Evolutionary conservation across 176 grass and related monocot genomes (phyloP).

Genomic region (Oryza meridionalis): DNA sequence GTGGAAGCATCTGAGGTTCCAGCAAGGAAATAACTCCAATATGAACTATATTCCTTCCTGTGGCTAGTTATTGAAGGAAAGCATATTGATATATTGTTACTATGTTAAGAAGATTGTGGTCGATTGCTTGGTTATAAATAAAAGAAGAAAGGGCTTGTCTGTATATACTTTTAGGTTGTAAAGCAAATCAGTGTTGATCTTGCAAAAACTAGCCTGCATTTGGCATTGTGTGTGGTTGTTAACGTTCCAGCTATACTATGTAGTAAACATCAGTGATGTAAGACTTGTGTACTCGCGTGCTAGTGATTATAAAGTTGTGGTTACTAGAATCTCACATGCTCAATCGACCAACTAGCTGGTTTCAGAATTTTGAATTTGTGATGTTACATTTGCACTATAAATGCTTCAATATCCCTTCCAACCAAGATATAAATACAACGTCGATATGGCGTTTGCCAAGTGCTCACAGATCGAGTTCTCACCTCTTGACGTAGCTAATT

Average conservation of each 20-base stretch:
- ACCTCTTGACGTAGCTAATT: background rate
- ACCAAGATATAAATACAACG: background rate
- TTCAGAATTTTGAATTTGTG: background rate
- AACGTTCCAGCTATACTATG: background rate
- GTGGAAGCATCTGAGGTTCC: slow-evolving; percentile 32
- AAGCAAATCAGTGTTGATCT: slow-evolving; percentile 6
- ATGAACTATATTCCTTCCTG: slow-evolving; percentile 27
- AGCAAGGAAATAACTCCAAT: background rate
- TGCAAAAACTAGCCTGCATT: slow-evolving; percentile 21
- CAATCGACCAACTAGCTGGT: background rate
- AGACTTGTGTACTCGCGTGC: slow-evolving; percentile 31
- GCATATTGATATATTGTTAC: slow-evolving; percentile 4
- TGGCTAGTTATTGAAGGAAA: slow-evolving; percentile 36
- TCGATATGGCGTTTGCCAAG: background rate
- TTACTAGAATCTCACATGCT: background rate
- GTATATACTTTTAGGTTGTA: slow-evolving; percentile 9
- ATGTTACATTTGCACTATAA: background rate
- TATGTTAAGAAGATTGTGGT: slow-evolving; percentile 24
- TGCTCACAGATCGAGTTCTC: background rate
- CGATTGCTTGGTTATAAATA: slow-evolving; percentile 38
- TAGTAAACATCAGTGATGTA: slow-evolving; percentile 29
- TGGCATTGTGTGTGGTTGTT: background rate
- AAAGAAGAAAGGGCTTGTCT: background rate
- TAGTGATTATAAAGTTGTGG: slow-evolving; percentile 30
- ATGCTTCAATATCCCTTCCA: background rate